Conservation (phyloP, 345 rosid species). For the Durio zibethinus region DNA sequence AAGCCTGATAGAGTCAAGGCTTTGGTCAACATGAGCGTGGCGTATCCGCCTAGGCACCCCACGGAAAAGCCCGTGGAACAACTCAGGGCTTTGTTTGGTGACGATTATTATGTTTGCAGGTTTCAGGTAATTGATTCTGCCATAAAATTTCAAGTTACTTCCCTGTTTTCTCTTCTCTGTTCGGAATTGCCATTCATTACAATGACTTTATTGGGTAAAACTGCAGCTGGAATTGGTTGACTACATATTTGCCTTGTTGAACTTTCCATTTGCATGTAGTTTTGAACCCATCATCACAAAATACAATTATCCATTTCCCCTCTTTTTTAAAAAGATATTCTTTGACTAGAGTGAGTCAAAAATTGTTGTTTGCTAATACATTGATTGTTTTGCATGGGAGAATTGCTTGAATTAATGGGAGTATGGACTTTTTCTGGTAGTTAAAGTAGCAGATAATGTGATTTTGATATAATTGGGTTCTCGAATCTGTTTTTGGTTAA, state of each 20-base stretch:
- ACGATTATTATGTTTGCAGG: slow-evolving; percentile 68
- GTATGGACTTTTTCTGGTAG: background rate
- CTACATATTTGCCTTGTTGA: background rate
- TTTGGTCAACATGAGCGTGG: slow-evolving; percentile 60
- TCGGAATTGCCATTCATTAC: background rate
- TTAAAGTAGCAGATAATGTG: background rate
- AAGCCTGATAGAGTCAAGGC: slow-evolving; percentile 69
- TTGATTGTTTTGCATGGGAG: background rate
- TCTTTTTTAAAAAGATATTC: background rate
- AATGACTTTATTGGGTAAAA: background rate
- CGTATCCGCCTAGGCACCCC: slow-evolving; percentile 46
- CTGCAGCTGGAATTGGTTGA: background rate
- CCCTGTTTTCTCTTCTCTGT: background rate
- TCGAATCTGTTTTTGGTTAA: background rate
- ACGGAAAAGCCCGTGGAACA: slow-evolving; percentile 39
- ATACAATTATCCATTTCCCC: background rate
- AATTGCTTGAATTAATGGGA: background rate
- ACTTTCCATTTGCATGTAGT: background rate
- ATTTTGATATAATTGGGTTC: background rate
- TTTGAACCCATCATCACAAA: background rate
- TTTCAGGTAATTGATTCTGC: slow-evolving; percentile 52
- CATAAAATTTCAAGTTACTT: background rate
- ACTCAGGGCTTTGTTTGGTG: slow-evolving; percentile 47
- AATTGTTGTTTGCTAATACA: background rate
- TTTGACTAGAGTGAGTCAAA: too few relatives aligned